Evolutionary conservation across 176 grass and related monocot species (phyloP), one percentile per base, ranked within the genome.

Genomic region (Dendrocalamus sinicus): DNA sequence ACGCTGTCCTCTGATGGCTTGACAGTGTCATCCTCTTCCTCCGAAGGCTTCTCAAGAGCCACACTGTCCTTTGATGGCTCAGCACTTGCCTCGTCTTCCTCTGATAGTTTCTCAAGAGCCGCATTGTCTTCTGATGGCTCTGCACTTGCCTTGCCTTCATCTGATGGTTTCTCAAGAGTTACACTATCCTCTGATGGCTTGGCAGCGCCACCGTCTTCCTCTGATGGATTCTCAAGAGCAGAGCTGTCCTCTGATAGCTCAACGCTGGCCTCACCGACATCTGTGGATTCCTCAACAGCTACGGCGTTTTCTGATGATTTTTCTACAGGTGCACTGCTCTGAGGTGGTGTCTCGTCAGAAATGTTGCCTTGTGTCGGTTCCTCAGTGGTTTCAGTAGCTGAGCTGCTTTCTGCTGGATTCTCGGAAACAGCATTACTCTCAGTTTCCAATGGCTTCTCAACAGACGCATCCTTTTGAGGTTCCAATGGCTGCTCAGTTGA

Each of bases 401-500:
- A 68, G 80, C 80, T 84, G 43, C 70, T 81, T 85, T 91, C 89
- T 84, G 85, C 65, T 19, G 55, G 32, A 71, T 88, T 76, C 9
- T 81, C 37, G 32, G 45, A 43, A 88, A 64, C n/a, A 84, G 1
- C 13, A 35, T 62, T 12, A 45, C 37, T 70, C 57, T 80, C 69
- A 12, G 61, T 80, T 70, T 11, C 69, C 1, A 17, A 16, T 91
- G 76, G 17, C 70, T 55, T 84, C 52, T 88, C 76, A 63, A 52
- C 16, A 75, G 61, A 39, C 57, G 14, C 32, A 69, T 81, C 81
- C 30, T 83, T 82, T 87, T 39, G 51, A 84, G n/a, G 68, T 41
- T 78, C 79, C 46, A 82, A 77, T 44, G 47, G 26, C 37, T 73
- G 24, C 43, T 83, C 75, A 67, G 35, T 67, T 78, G 41, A 57